These are phyloP conservation scores for Ophiostoma sp. DNA, from an alignment of 2,329 filamentous ascomycete species.

Conservation along the genomic window DNA sequence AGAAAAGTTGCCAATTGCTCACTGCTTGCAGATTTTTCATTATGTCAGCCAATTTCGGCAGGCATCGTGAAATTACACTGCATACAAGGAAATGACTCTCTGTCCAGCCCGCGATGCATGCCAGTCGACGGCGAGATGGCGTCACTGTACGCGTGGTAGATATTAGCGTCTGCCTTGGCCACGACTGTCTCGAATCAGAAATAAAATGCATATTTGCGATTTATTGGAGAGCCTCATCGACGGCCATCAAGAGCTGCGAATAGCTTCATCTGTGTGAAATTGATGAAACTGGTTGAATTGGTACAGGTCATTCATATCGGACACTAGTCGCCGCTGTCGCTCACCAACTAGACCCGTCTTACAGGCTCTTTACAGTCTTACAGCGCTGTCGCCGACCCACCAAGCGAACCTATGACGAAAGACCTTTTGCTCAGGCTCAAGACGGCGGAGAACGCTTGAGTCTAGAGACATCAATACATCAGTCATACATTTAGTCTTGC, in stretches of 20 bases:
- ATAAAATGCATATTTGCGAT: background rate
- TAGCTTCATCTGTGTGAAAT: background rate
- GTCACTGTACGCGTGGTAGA: slow-evolving; percentile 7
- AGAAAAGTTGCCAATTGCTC: background rate
- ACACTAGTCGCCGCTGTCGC: slow-evolving; percentile 6
- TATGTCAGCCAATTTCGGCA: slow-evolving; percentile 15
- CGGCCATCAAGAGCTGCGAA: background rate
- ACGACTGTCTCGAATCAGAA: background rate
- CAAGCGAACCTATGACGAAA: slow-evolving; percentile 7
- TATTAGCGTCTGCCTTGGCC: slow-evolving; percentile 1
- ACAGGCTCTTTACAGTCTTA: background rate
- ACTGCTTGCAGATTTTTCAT: background rate
- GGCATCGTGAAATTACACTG: background rate
- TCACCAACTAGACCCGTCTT: background rate
- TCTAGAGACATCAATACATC: background rate
- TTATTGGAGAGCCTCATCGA: background rate
- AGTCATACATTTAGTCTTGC: background rate
- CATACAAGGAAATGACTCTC: background rate
- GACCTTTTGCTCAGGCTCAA: slow-evolving; percentile 1
- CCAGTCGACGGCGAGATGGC: background rate
- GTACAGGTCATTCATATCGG: too few species aligned
- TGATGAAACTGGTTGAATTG: background rate
- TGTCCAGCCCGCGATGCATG: slow-evolving; percentile 7
- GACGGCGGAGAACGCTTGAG: background rate
- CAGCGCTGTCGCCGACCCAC: background rate